Base-by-base conservation (phyloP, 2,329 filamentous ascomycete genomes). In the Diaporthe vexans region DNA sequence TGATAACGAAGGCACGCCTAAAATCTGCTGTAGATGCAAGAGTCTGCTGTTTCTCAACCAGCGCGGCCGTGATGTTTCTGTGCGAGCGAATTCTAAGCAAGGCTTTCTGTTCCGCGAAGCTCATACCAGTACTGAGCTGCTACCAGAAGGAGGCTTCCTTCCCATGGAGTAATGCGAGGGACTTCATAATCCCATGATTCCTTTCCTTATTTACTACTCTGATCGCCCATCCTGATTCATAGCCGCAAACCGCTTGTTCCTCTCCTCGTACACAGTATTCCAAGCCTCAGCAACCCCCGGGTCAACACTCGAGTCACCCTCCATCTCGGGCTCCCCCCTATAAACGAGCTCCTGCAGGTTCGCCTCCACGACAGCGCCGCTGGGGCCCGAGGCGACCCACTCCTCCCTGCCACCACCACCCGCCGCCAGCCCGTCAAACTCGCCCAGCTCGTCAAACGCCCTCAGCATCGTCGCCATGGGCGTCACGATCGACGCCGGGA, bases 391-490 rank as follows among this genome's bases (percentile, higher is more conserved):
- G 24, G 24, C 9, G 43, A 43, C 70, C 70, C 70, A 72, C 9
- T 24, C 21, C 33, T 35, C 46, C 35, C 24, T 37, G 6, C 57
- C 70, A 0, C 56, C 57, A 6, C 57, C 70, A 0, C 56, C 57
- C 29, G 2, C 40, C 15, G 70, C 70, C 13, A 72, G 40, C 43
- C 24, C n/a, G 70, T 72, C 70, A 61, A 72, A 72, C n/a, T 72
- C 70, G 3, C 56, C 46, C 8, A 72, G 58, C 46, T 72, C 70
- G 46, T 72, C 70, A 13, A 72, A 72, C 0, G 29, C 70, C 13
- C 58, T 72, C 40, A 72, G 35, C 57, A 72, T 63, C 2, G 70
- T 72, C 26, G 43, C 51, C 70, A 72, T 72, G 29, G 70, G 70
- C 21, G 70, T 72, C 13, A 63, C 33, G 5, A 72, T 37, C 9